A percentile compares a stretch with the other conserved stretches of the same genome.
Conservation (phyloP, 768 basidiomycete species). For the Pleurotus djamor region DNA sequence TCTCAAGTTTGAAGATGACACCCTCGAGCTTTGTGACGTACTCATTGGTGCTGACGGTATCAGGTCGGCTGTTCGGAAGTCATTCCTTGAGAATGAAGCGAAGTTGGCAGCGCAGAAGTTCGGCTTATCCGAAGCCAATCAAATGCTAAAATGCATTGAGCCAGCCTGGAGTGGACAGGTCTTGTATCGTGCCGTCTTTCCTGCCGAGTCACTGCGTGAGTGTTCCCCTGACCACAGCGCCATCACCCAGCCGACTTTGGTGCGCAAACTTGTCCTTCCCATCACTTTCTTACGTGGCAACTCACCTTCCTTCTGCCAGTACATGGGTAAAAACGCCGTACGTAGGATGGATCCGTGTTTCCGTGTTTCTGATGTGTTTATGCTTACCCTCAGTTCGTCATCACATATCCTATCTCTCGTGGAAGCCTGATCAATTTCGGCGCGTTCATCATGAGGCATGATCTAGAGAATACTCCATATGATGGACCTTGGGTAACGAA, state of each 20-base stretch:
- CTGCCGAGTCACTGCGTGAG: constrained; percentile 41
- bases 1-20: constrained; percentile 62
- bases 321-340: constrained; percentile 51
- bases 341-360: neutral
- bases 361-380: neutral
- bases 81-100: constrained; percentile 35
- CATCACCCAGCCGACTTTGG: constrained; percentile 46
- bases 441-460: constrained; percentile 48
- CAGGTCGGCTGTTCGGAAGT: constrained; percentile 50
- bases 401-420: constrained; percentile 59
- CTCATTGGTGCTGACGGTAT: constrained; percentile 73
- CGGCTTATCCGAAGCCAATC: constrained; percentile 33
- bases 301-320: constrained; percentile 31
- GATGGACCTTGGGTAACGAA: constrained; percentile 51
- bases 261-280: constrained; percentile 18
- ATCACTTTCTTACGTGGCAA: neutral
- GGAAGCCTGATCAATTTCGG: constrained; percentile 63
- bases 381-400: constrained; percentile 41
- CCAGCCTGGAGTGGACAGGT: constrained; percentile 59
- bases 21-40: constrained; percentile 57
- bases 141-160: constrained; percentile 39
- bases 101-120: constrained; percentile 30
- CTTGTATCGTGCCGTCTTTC: constrained; percentile 61
- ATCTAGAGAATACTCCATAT: constrained; percentile 49
- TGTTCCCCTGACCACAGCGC: constrained; percentile 44